phyloP scores from a whole-genome alignment of 345 rosid genomes.

The Sisymbrium altissimum region DNA sequence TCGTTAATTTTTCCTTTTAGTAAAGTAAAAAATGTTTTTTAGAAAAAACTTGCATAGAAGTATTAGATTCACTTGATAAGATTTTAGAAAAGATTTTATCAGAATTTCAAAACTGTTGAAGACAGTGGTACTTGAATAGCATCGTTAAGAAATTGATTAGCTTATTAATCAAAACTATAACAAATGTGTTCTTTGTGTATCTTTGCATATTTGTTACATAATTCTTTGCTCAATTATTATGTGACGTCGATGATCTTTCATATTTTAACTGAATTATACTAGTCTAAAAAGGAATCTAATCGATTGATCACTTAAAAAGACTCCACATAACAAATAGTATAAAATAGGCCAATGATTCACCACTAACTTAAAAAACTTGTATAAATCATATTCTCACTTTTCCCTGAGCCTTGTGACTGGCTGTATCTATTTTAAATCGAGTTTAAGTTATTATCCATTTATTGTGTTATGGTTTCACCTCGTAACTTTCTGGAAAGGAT shows the following conservation, averaged over 20 bases:
- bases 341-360: conserved; percentile 28
- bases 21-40: too few species aligned
- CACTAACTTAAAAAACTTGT: conserved; percentile 6
- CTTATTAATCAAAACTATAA: neutral
- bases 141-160: neutral
- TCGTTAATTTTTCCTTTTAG: neutral
- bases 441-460: conserved; percentile 8
- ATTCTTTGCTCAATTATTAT: neutral
- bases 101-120: neutral
- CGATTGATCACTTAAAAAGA: conserved; percentile 4
- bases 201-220: neutral
- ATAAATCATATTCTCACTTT: conserved; percentile 14
- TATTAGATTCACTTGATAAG: neutral
- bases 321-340: neutral
- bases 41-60: neutral
- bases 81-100: neutral
- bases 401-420: conserved; percentile 22
- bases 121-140: neutral
- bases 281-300: conserved; percentile 5
- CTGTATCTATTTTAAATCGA: neutral
- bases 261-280: conserved; percentile 11
- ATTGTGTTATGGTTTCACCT: conserved; percentile 25
- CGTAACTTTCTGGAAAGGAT: conserved; percentile 29
- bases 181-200: neutral
- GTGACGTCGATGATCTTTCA: neutral